Percentiles rank a stretch among this genome's conserved stretches.
These are phyloP conservation scores for Lactifluus subvellereus DNA, from an alignment of 768 basidiomycete species.

Conservation along the genomic window DNA sequence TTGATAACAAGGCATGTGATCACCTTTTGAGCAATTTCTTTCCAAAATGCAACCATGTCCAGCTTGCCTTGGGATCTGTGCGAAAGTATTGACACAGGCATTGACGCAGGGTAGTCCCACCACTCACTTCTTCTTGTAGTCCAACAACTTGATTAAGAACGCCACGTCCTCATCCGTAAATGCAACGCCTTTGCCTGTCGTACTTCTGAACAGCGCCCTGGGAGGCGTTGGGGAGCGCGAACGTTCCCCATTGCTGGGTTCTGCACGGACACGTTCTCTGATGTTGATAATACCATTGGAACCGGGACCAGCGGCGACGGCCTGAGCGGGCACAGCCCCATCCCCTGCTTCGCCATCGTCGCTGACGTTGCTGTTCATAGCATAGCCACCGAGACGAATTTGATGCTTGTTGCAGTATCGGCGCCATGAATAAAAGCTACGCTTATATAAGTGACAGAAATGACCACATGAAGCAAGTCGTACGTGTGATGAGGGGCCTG, in stretches of 20 bases:
- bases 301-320: slow-evolving; percentile 34
- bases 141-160: slow-evolving; percentile 71
- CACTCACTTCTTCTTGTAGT: slow-evolving; percentile 59
- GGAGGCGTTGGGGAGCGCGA: slow-evolving; percentile 78
- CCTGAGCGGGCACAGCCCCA: slow-evolving; percentile 26
- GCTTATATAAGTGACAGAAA: slow-evolving; percentile 3
- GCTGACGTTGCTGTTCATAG: slow-evolving; percentile 70
- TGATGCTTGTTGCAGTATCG: slow-evolving; percentile 92
- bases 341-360: slow-evolving; percentile 44
- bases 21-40: slow-evolving; percentile 66
- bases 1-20: slow-evolving; percentile 22
- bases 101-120: background rate
- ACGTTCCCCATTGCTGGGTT: slow-evolving; percentile 35
- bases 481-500: slow-evolving; percentile 89
- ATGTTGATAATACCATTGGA: slow-evolving; percentile 39
- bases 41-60: slow-evolving; percentile 77
- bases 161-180: slow-evolving; percentile 80
- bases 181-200: slow-evolving; percentile 85
- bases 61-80: slow-evolving; percentile 51
- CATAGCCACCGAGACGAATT: slow-evolving; percentile 80
- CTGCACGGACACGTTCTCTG: slow-evolving; percentile 37
- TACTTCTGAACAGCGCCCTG: slow-evolving; percentile 71
- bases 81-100: slow-evolving; percentile 18
- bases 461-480: slow-evolving; percentile 26
- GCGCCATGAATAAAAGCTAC: slow-evolving; percentile 85